Percentiles rank a stretch among this genome's conserved stretches.
These are phyloP conservation scores for Crithidia thermophila DNA, from an alignment of 208 protist genomes.

Conservation along the genomic window DNA sequence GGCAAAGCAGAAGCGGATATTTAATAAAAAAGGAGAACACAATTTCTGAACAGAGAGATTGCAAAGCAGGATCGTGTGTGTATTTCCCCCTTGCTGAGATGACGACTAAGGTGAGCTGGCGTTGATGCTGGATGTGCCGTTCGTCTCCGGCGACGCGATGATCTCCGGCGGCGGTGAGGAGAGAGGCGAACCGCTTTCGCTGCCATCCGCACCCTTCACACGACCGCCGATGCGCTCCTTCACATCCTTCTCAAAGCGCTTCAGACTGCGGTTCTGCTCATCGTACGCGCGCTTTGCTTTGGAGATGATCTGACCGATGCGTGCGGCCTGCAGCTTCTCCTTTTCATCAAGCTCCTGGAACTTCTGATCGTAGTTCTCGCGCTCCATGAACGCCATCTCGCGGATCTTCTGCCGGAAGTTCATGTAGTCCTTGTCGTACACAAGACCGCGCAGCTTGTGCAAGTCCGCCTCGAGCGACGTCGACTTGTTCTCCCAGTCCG, in stretches of 20 bases:
- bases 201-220: background rate
- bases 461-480: conserved; percentile 52
- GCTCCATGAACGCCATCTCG: conserved; percentile 53
- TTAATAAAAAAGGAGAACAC: background rate
- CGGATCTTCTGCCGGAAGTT: conserved; percentile 65
- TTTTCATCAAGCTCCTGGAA: conserved; percentile 70
- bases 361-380: conserved; percentile 60
- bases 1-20: too few relatives aligned
- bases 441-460: conserved; percentile 53
- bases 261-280: conserved; percentile 51
- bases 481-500: conserved; percentile 71
- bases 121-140: background rate
- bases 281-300: conserved; percentile 48
- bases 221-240: conserved; percentile 29
- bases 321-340: conserved; percentile 50
- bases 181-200: conserved; percentile 7
- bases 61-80: background rate
- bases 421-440: conserved; percentile 79
- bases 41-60: background rate
- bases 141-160: background rate
- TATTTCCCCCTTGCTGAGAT: background rate
- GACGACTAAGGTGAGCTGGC: too few relatives aligned
- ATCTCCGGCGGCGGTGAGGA: conserved; percentile 11
- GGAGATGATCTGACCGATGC: conserved; percentile 55
- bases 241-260: conserved; percentile 51